These are phyloP conservation scores for Vitis amurensis DNA, from an alignment of 164 flowering plant genomes.

Conservation along the genomic window DNA sequence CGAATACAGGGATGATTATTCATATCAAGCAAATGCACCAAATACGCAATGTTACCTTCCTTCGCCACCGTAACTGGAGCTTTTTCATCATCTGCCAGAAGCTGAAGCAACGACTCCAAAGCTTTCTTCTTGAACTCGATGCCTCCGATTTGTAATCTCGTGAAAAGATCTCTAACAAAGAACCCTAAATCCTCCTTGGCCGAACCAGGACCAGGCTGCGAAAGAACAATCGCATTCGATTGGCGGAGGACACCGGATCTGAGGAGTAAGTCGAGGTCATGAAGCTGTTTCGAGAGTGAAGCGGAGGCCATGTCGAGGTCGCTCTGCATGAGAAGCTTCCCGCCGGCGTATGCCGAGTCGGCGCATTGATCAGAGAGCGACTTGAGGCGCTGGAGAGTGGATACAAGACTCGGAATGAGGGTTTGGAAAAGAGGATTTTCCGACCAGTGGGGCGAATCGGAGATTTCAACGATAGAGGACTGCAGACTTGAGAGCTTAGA, in stretches of 20 bases:
- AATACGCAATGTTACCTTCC: conserved; percentile 57
- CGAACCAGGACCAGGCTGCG: conserved; percentile 55
- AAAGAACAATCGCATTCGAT: conserved; percentile 69
- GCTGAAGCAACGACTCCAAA: conserved; percentile 60
- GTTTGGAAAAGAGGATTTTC: conserved; percentile 54
- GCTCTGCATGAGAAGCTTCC: conserved; percentile 80
- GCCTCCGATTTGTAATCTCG: conserved; percentile 80
- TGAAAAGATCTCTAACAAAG: conserved; percentile 63
- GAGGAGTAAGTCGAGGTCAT: conserved; percentile 65
- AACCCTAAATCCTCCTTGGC: conserved; percentile 51
- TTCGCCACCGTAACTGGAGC: conserved; percentile 46
- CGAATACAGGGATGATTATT: conserved; percentile 34
- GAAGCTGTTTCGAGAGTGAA: conserved; percentile 47
- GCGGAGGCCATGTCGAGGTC: conserved; percentile 75
- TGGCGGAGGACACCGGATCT: conserved; percentile 71
- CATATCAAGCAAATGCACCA: conserved; percentile 59
- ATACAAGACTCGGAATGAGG: conserved; percentile 54
- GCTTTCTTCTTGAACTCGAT: conserved; percentile 76
- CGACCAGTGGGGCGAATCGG: conserved; percentile 47
- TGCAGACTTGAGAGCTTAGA: conserved; percentile 42
- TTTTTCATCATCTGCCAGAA: conserved; percentile 50
- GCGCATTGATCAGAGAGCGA: conserved; percentile 51
- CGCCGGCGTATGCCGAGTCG: conserved; percentile 38
- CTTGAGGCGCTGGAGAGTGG: conserved; percentile 49
- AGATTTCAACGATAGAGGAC: conserved; percentile 34